Base-by-base conservation (phyloP, 371 early-diverging fungal genomes). In the Actinomortierella wolfii region DNA sequence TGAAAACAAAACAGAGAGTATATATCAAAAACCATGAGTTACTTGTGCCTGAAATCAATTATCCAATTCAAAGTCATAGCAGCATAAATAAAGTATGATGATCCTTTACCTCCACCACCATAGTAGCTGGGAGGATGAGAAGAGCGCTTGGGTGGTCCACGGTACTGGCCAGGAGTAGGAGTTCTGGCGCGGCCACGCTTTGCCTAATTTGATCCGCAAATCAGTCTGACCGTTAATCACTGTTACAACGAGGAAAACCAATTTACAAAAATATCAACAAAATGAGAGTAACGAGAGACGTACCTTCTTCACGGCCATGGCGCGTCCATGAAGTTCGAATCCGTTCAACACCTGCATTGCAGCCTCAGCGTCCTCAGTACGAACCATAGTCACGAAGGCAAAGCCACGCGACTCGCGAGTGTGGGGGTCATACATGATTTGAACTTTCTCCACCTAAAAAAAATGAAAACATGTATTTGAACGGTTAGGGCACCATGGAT, bases 161-260 rank as follows among this genome's bases (percentile, higher is more conserved):
- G 83, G 80, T 94, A 94, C 48, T 86, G 87, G 48, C 94, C 94
- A 56, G 94, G 94, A 51, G 94, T 94, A 21, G 94, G 94, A 39
- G 92, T 87, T 60, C 94, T 81, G 20, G 93, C 89, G 53, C 87
- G 78, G 24, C 84, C 80, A 47, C 94, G 81, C 62, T 84, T 86
- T 17, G 94, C 93, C 85, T 79, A 24, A 13, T 11, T 24, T 15
- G 53, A 41, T 20, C 34, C 34, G 34, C 34, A 34, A 34, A 11
- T 43, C 14, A 43, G 15, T 43, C 15, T 15, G n/a, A 8, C 34
- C 18, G 8, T 42, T 23, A 44, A 42, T 25, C 34, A n/a, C n/a
- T n/a, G n/a, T n/a, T n/a, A 6, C 21, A 55, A 20, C 14, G 15
- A 28, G 45, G 17, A 50, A 17, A 43, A 52, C 34, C n/a, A 9